Conservation (phyloP, 257 asterid genomes). For the Rubia yunnanensis region DNA sequence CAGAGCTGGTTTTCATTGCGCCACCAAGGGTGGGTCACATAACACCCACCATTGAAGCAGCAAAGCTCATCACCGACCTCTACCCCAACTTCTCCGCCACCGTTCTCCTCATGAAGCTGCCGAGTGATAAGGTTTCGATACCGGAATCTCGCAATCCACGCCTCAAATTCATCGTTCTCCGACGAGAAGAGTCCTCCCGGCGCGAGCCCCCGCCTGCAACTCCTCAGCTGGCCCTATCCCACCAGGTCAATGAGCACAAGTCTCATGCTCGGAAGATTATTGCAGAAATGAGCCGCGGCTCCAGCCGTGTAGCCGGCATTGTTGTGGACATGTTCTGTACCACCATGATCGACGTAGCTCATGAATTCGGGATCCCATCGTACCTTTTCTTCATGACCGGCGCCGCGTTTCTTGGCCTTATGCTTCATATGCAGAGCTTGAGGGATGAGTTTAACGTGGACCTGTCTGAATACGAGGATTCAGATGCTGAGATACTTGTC, state of each 20-base stretch:
- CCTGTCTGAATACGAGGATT: background rate
- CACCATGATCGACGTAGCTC: background rate
- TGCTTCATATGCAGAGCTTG: slow-evolving; percentile 6
- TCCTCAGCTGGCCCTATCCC: background rate
- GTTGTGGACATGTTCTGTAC: background rate
- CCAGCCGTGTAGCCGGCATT: background rate
- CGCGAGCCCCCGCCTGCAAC: background rate
- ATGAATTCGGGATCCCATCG: background rate
- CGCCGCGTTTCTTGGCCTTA: slow-evolving; percentile 8
- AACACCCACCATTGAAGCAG: slow-evolving; percentile 7
- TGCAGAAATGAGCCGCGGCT: background rate
- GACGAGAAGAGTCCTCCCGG: background rate
- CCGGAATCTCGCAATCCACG: background rate
- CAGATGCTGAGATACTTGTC: background rate
- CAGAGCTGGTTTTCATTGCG: slow-evolving; percentile 18
- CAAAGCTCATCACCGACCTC: slow-evolving; percentile 8
- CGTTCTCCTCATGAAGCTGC: slow-evolving; percentile 12
- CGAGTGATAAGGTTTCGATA: background rate
- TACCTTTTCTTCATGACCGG: background rate
- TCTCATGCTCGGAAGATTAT: background rate
- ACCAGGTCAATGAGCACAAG: background rate
- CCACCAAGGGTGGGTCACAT: slow-evolving; percentile 2
- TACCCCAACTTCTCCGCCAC: slow-evolving; percentile 12
- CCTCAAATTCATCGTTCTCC: background rate
- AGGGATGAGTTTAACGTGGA: background rate